These are phyloP conservation scores for Hylodesmum podocarpum DNA, from an alignment of 306 rosid genomes.

Conservation along the genomic window DNA sequence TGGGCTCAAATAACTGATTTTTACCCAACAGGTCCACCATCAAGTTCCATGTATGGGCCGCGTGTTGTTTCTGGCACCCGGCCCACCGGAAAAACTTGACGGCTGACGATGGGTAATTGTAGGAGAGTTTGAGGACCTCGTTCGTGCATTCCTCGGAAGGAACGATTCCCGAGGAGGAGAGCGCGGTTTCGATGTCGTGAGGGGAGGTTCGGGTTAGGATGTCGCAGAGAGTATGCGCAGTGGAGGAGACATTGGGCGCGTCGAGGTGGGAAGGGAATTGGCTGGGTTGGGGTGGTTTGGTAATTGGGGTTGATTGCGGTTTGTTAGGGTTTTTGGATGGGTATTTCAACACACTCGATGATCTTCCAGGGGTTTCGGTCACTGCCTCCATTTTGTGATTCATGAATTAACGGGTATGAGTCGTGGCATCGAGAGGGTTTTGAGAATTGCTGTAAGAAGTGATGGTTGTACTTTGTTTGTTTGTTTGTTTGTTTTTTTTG, in stretches of 20 bases:
- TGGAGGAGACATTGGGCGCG: conserved; percentile 38
- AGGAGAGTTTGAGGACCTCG: conserved; percentile 56
- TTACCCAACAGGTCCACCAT: conserved; percentile 69
- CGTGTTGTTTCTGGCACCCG: conserved; percentile 39
- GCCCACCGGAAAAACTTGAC: conserved; percentile 82
- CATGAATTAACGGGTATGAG: background rate
- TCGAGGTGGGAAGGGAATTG: conserved; percentile 39
- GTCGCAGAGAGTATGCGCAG: conserved; percentile 45
- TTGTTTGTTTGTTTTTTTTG: background rate
- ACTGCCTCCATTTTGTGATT: conserved; percentile 36
- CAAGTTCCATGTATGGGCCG: conserved; percentile 61
- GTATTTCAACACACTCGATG: background rate
- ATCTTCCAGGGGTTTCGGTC: conserved; percentile 40
- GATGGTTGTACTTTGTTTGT: too few relatives aligned
- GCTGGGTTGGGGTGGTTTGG: conserved; percentile 25
- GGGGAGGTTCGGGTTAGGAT: conserved; percentile 56
- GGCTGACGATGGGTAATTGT: conserved; percentile 61
- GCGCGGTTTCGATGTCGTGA: conserved; percentile 44
- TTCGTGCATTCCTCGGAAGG: conserved; percentile 45
- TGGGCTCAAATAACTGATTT: conserved; percentile 62
- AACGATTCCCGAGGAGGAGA: conserved; percentile 45
- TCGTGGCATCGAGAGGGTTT: background rate
- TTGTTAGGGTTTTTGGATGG: conserved; percentile 37
- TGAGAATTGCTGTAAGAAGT: background rate
- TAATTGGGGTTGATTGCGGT: conserved; percentile 5